These are phyloP conservation scores for Quercus phellos DNA, from an alignment of 331 rosid species.

Conservation along the genomic window DNA sequence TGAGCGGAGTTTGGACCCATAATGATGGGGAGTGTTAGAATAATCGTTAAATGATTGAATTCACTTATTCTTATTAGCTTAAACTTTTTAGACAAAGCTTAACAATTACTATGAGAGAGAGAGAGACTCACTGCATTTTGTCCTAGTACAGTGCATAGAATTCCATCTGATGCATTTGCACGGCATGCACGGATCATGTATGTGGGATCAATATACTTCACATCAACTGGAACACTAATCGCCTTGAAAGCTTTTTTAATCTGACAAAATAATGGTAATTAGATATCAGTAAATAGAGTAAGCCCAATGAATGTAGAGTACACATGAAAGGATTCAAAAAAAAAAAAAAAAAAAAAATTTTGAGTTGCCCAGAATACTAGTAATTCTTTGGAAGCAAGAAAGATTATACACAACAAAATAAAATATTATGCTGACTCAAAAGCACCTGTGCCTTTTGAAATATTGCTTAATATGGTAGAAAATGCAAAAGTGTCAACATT, in stretches of 20 bases:
- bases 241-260: conserved; percentile 67
- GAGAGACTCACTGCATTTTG: conserved; percentile 87
- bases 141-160: conserved; percentile 88
- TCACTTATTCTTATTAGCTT: too few species aligned
- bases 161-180: conserved; percentile 98
- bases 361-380: not conserved
- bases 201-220: conserved; percentile 93
- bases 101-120: not conserved
- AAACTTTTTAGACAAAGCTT: too few species aligned
- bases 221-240: conserved; percentile 71
- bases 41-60: too few species aligned
- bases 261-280: conserved; percentile 35
- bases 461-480: not conserved
- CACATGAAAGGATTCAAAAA: not conserved
- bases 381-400: not conserved
- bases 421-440: not conserved
- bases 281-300: not conserved
- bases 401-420: not conserved
- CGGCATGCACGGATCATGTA: conserved; percentile 96
- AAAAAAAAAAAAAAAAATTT: not conserved
- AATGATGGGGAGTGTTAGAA: too few species aligned
- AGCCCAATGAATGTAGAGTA: not conserved
- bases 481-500: not conserved
- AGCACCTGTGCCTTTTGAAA: not conserved
- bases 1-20: too few species aligned